These are phyloP conservation scores for Massarina eburnea DNA, from an alignment of 2,329 filamentous ascomycete species.

Conservation along the genomic window DNA sequence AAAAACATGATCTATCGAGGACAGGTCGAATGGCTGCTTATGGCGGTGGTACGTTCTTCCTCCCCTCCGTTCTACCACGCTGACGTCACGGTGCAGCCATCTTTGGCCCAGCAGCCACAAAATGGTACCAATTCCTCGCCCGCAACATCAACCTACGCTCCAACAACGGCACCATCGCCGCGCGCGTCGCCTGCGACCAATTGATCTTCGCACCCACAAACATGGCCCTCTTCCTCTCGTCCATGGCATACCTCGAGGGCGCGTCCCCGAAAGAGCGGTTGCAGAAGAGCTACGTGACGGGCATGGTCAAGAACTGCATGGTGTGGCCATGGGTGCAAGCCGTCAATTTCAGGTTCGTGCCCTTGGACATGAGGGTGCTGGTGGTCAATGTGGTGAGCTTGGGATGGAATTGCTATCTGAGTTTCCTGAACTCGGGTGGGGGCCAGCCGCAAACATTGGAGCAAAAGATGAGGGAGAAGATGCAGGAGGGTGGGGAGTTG, in stretches of 20 bases:
- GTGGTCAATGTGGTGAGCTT: constrained; percentile 82
- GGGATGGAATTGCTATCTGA: constrained; percentile 52
- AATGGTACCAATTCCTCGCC: constrained; percentile 82
- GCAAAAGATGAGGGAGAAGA: constrained; percentile 9
- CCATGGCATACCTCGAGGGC: constrained; percentile 83
- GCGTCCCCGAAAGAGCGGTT: constrained; percentile 66
- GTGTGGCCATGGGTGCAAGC: constrained; percentile 85
- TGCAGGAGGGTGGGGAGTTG: constrained; percentile 26
- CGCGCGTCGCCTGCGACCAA: constrained; percentile 79
- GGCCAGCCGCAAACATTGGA: constrained; percentile 14
- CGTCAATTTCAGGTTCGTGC: constrained; percentile 84
- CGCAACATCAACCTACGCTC: constrained; percentile 65
- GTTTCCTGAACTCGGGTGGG: constrained; percentile 40
- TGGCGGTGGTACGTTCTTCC: constrained; percentile 64
- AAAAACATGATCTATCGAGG: constrained; percentile 70
- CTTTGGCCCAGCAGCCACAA: constrained; percentile 85
- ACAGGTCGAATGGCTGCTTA: constrained; percentile 80
- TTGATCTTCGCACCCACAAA: constrained; percentile 80
- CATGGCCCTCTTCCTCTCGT: constrained; percentile 75
- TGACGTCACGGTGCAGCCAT: constrained; percentile 56
- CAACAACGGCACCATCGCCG: constrained; percentile 69
- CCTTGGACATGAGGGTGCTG: constrained; percentile 78
- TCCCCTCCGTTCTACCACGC: not conserved
- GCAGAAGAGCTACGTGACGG: constrained; percentile 67
- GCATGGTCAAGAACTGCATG: constrained; percentile 81